These are phyloP conservation scores for Neurospora cerealis DNA, from an alignment of 495 filamentous ascomycete species.

Conservation along the genomic window DNA sequence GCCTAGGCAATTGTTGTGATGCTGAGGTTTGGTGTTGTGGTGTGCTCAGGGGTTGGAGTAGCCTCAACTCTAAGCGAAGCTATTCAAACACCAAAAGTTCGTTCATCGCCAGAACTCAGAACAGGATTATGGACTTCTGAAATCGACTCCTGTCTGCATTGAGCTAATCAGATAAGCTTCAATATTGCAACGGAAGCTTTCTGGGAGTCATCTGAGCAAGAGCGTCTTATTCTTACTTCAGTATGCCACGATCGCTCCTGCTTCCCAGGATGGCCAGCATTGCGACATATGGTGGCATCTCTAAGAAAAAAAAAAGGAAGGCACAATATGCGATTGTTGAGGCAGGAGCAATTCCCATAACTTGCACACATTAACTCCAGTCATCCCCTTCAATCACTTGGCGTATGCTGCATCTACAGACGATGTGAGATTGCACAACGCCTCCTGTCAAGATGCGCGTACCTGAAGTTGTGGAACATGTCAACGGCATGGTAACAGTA, in stretches of 20 bases:
- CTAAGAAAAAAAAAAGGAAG: too few species aligned
- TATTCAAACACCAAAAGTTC: not conserved
- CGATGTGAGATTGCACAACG: not conserved
- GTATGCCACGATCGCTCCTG: not conserved
- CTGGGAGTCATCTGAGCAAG: too few species aligned
- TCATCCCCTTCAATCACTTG: not conserved
- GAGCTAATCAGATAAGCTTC: too few species aligned
- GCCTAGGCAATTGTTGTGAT: not conserved
- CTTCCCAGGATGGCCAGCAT: not conserved
- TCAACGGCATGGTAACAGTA: not conserved
- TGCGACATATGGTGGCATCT: too few species aligned
- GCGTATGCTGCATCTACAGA: not conserved
- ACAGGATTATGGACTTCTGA: too few species aligned
- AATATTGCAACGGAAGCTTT: too few species aligned
- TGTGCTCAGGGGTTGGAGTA: not conserved
- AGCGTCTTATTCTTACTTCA: not conserved
- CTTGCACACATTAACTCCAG: too few species aligned
- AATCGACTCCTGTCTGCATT: too few species aligned
- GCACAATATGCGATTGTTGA: too few species aligned
- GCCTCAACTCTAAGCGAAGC: not conserved
- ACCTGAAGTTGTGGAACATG: not conserved
- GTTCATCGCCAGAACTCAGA: not conserved
- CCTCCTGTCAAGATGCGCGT: not conserved
- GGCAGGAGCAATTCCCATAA: too few species aligned
- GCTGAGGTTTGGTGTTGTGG: not conserved